Conservation (phyloP, 1,284 basidiomycete species). For the Cryptococcus deneoformans region DNA sequence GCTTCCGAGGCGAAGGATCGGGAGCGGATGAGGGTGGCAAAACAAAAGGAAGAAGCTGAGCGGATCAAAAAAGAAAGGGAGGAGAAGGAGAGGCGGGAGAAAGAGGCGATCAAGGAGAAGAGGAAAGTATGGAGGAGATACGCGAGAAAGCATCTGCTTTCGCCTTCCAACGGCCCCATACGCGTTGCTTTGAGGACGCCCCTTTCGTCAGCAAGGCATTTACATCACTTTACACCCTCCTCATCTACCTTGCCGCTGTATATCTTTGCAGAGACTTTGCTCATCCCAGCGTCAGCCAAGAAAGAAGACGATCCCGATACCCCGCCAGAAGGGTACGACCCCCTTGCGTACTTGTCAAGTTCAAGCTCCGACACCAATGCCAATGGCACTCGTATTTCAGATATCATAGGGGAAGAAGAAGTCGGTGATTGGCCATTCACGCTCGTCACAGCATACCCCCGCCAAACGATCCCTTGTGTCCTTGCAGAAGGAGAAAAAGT, state of each 20-base stretch:
- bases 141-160: slow-evolving; percentile 38
- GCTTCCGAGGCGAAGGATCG: slow-evolving; percentile 66
- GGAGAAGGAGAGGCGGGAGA: slow-evolving; percentile 14
- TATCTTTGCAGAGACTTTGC: slow-evolving; percentile 45
- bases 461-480: slow-evolving; percentile 34
- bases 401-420: background rate
- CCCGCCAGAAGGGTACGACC: slow-evolving; percentile 37
- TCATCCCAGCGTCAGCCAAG: slow-evolving; percentile 26
- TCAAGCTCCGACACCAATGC: background rate
- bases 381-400: too few species aligned
- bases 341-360: slow-evolving; percentile 4
- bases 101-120: slow-evolving; percentile 18
- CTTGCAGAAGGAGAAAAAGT: slow-evolving; percentile 27
- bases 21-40: slow-evolving; percentile 48
- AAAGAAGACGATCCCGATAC: slow-evolving; percentile 28
- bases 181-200: slow-evolving; percentile 40
- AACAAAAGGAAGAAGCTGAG: slow-evolving; percentile 25
- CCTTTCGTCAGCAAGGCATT: slow-evolving; percentile 31
- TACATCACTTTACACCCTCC: slow-evolving; percentile 28
- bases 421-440: slow-evolving; percentile 19
- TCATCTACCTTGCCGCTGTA: slow-evolving; percentile 34
- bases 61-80: slow-evolving; percentile 15
- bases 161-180: slow-evolving; percentile 23
- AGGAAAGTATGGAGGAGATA: slow-evolving; percentile 40
- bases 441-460: slow-evolving; percentile 43